Evolutionary conservation across 1,284 basidiomycete genomes (phyloP).

Genomic region (Boletus semigastroideus): DNA sequence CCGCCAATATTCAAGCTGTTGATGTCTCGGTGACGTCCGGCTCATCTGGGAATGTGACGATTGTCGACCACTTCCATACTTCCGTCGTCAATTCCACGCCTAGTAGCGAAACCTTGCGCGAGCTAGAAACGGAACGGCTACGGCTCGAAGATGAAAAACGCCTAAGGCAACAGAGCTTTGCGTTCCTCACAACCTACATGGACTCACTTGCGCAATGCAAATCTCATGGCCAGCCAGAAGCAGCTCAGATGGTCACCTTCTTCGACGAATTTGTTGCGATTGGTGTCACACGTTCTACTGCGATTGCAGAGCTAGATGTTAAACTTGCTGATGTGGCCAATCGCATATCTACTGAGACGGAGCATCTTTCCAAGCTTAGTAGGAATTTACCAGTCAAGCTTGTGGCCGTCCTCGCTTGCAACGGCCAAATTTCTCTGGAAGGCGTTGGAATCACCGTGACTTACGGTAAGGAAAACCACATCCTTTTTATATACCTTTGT

Average conservation of each 20-base stretch:
- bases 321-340: constrained; percentile 14
- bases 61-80: constrained; percentile 19
- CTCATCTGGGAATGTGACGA: constrained; percentile 7
- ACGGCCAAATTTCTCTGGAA: constrained; percentile 1
- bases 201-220: constrained; percentile 27
- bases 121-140: constrained; percentile 11
- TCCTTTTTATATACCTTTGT: not conserved
- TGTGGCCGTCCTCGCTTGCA: constrained; percentile 11
- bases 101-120: constrained; percentile 9
- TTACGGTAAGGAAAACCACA: constrained; percentile 14
- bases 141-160: constrained; percentile 20
- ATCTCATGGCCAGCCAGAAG: not conserved
- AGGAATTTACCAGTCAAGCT: constrained; percentile 3
- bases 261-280: constrained; percentile 28
- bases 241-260: constrained; percentile 17
- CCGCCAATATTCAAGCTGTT: constrained; percentile 1
- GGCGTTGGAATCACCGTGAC: constrained; percentile 17
- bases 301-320: constrained; percentile 19
- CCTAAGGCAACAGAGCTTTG: constrained; percentile 21
- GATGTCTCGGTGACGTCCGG: constrained; percentile 15
- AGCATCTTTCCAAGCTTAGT: constrained; percentile 7
- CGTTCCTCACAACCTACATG: constrained; percentile 30
- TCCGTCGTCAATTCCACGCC: not conserved
- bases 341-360: constrained; percentile 15
- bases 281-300: constrained; percentile 14